Evolutionary conservation across 371 early-diverging fungal species (phyloP).

Genomic region (Mucor lusitanicus): DNA sequence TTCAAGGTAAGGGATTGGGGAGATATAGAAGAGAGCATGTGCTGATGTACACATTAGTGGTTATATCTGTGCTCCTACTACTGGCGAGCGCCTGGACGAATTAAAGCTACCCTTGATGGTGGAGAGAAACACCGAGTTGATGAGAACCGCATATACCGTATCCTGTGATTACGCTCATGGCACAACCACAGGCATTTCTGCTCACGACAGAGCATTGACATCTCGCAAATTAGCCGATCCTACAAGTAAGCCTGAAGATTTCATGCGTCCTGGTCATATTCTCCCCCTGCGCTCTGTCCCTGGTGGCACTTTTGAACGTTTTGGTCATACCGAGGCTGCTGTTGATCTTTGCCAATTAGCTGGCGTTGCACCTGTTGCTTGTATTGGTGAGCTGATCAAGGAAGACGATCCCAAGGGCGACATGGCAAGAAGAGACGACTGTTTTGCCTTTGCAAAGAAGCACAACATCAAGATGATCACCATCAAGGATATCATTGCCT

Average conservation of each 20-base stretch:
- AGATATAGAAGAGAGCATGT: too few species aligned
- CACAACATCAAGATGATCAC: conserved; percentile 87
- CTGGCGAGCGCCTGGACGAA: conserved; percentile 74
- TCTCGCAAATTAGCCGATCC: conserved; percentile 77
- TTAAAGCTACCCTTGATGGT: conserved; percentile 94
- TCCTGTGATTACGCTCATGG: conserved; percentile 84
- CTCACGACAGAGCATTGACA: conserved; percentile 87
- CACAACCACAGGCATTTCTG: conserved; percentile 95
- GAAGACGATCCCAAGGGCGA: conserved; percentile 77
- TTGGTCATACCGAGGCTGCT: conserved; percentile 95
- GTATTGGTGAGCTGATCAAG: conserved; percentile 90
- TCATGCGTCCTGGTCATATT: conserved; percentile 93
- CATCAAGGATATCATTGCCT: conserved; percentile 83
- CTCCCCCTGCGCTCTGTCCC: conserved; percentile 84
- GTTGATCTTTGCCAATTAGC: conserved; percentile 90
- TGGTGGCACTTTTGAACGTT: conserved; percentile 80
- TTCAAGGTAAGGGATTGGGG: conserved; percentile 62
- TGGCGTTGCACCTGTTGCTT: conserved; percentile 79
- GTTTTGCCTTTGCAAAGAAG: conserved; percentile 78
- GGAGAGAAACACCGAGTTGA: conserved; percentile 80
- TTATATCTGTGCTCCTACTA: conserved; percentile 87
- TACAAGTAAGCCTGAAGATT: conserved; percentile 64
- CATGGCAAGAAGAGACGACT: conserved; percentile 94
- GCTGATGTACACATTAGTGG: conserved; percentile 62
- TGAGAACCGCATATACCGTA: conserved; percentile 93